Base-by-base conservation (phyloP, 2,329 filamentous ascomycete genomes). In the Fusarium anthophilum region DNA sequence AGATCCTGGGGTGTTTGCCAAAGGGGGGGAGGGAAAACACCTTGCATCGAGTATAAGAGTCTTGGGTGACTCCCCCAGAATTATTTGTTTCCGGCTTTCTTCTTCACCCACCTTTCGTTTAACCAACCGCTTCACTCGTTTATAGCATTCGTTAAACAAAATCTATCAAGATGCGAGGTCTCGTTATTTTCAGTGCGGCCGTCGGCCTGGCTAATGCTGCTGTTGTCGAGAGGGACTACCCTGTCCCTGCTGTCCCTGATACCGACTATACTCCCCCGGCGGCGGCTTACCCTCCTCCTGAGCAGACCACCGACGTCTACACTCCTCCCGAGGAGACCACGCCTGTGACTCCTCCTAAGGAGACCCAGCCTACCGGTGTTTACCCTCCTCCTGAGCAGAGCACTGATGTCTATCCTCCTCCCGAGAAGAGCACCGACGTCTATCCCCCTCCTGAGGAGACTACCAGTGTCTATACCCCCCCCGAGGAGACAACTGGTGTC, bases 161-260 rank as follows among this genome's bases (percentile, higher is more conserved):
- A 30, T 30, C 61, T 9, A 10, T 48, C 38, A 74, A 43, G 3
- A 75, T 75, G 73, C 65, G 69, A 53, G 72, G 73, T 47, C 61
- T 75, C 35, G 69, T 75, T 30, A 56, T 75, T 44, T 22, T 75
- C 56, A 53, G 73, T 63, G 73, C 73, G n/a, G 73, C 72, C 37
- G 56, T 75, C n/a, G 59, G 72, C 73, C 37, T 75, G 28, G 69
- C 73, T 32, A 75, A 75, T 26, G 73, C 73, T 39, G 72, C 72
- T 44, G 72, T 55, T 51, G 69, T 74, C 53, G 54, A 75, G 65
- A 60, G 55, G 47, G 35, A 72, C 30, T 72, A 68, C 68, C 41
- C 56, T 11, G 54, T 58, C 28, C 68, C 72, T 20, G 15, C 64
- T 12, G 65, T 62, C 15, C 56, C 56, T 24, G 56, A 58, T n/a